These are phyloP conservation scores for Eucalyptus grandis DNA, from an alignment of 345 rosid genomes.

Conservation along the genomic window DNA sequence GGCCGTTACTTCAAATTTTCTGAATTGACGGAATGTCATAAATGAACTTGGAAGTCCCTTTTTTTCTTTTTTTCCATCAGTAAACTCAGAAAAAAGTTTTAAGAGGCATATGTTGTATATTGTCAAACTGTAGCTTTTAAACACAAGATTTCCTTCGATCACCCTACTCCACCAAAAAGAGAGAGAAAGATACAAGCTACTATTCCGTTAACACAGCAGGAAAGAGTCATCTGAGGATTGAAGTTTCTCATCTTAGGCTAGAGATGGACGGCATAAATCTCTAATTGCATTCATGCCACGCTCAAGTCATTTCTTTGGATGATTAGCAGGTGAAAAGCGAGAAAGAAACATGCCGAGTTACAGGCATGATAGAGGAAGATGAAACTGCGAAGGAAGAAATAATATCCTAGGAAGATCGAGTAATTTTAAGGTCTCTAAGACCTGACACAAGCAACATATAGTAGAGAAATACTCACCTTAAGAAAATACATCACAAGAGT, in stretches of 20 bases:
- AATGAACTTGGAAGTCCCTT: background rate
- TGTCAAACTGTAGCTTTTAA: background rate
- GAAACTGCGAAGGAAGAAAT: background rate
- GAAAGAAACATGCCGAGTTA: background rate
- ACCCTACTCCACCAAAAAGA: background rate
- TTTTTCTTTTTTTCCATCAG: background rate
- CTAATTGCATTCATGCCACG: background rate
- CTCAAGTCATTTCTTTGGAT: background rate
- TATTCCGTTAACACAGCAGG: background rate
- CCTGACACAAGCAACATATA: background rate
- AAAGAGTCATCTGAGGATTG: background rate
- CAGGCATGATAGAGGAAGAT: background rate
- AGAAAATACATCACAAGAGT: background rate
- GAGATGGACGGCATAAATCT: background rate
- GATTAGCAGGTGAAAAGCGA: background rate
- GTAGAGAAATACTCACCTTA: background rate
- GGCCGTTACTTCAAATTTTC: background rate
- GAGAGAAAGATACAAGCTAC: background rate
- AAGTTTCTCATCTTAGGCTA: background rate
- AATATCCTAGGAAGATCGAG: background rate
- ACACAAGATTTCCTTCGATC: background rate
- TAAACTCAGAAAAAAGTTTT: background rate
- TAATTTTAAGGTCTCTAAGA: background rate
- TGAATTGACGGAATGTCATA: background rate
- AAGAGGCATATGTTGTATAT: background rate